These are phyloP conservation scores for Lepidium africanum DNA, from an alignment of 345 rosid species.

Conservation along the genomic window DNA sequence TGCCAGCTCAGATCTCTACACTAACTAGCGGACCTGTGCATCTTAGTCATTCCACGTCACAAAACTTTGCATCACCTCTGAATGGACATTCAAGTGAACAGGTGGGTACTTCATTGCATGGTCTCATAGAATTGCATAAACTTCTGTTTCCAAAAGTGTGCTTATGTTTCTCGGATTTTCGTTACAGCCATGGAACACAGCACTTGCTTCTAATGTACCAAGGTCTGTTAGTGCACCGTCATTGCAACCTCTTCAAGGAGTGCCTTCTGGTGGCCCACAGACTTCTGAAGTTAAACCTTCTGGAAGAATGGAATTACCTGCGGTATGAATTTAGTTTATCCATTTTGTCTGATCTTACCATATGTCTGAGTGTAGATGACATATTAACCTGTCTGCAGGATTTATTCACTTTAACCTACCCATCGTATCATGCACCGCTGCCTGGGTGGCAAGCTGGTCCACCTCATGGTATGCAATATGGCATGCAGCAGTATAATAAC, in stretches of 20 bases:
- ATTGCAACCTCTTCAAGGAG: conserved; percentile 36
- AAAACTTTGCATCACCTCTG: conserved; percentile 36
- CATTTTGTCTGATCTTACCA: not conserved
- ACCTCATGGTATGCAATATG: conserved; percentile 51
- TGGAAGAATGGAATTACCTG: conserved; percentile 74
- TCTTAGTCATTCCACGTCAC: conserved; percentile 35
- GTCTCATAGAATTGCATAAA: not conserved
- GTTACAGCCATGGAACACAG: conserved; percentile 51
- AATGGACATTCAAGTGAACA: conserved; percentile 49
- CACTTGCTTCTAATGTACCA: conserved; percentile 36
- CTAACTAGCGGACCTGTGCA: conserved; percentile 28
- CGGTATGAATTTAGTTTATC: conserved; percentile 36
- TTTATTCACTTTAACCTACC: conserved; percentile 55
- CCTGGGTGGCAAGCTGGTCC: conserved; percentile 79
- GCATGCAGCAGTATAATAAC: conserved; percentile 54
- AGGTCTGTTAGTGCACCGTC: conserved; percentile 37
- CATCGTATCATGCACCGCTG: conserved; percentile 43
- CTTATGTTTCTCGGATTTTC: conserved; percentile 6
- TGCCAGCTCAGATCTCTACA: conserved; percentile 41
- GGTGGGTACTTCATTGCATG: conserved; percentile 31
- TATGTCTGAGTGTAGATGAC: not conserved
- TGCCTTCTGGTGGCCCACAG: conserved; percentile 29
- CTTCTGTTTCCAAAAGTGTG: not conserved
- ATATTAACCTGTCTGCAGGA: conserved; percentile 43
- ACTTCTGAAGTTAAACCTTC: conserved; percentile 42